Evolutionary conservation across 805 yeast genomes (phyloP).

Genomic region (Candida germanica): DNA sequence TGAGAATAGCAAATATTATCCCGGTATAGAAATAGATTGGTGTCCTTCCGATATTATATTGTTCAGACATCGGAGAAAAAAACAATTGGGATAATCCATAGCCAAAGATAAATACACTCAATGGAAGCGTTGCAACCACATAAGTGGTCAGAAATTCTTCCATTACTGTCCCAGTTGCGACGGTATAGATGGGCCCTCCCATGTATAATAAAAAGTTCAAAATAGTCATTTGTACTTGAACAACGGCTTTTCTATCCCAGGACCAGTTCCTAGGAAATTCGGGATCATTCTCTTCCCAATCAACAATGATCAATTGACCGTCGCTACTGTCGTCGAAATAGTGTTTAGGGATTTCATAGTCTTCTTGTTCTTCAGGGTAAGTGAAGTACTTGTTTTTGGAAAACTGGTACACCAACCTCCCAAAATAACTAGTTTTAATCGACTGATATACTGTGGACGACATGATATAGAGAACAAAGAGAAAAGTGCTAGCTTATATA

Average conservation of each 20-base stretch:
- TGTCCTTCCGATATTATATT: conserved; percentile 52
- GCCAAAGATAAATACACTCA: conserved; percentile 55
- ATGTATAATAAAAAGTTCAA: conserved; percentile 34
- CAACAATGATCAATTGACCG: conserved; percentile 13
- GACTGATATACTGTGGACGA: no score
- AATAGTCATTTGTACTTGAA: conserved; percentile 24
- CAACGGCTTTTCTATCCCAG: conserved; percentile 12
- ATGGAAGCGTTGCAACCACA: conserved; percentile 47
- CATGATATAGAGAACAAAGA: no score
- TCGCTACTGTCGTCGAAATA: conserved; percentile 11
- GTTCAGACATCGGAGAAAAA: conserved; percentile 58
- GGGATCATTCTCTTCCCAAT: conserved; percentile 45
- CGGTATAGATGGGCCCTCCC: conserved; percentile 56
- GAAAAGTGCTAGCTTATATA: no score
- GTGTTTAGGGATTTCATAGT: conserved; percentile 29
- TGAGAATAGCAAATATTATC: conserved; percentile 47
- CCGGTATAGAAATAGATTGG: conserved; percentile 46
- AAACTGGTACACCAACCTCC: conserved; percentile 26
- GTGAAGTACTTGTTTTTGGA: conserved; percentile 21
- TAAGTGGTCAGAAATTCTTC: conserved; percentile 43
- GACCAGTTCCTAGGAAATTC: conserved; percentile 62
- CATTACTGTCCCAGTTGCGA: conserved; percentile 45
- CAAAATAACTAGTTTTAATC: conserved; percentile 13
- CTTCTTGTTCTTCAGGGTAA: conserved; percentile 26
- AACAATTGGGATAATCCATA: conserved; percentile 61